phyloP scores from a whole-genome alignment of 257 asterid genomes.

The Scutellaria barbata region DNA sequence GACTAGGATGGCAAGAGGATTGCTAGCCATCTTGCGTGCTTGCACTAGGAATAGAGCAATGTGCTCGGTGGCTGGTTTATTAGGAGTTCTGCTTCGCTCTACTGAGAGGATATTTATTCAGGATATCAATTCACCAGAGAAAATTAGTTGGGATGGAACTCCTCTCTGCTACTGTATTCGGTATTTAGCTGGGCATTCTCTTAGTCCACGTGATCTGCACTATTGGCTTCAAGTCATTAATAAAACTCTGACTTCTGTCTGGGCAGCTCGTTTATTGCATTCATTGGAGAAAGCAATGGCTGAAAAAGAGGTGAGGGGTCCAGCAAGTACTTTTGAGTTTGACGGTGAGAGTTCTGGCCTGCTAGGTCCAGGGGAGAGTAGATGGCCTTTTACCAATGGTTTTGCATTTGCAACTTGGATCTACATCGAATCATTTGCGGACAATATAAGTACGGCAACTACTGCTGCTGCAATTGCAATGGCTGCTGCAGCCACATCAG shows the following conservation, averaged over 20 bases:
- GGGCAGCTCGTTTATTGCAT: constrained; percentile 81
- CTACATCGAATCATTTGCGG: constrained; percentile 96
- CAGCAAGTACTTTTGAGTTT: constrained; percentile 91
- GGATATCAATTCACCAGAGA: constrained; percentile 56
- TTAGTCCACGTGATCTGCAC: constrained; percentile 77
- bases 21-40: constrained; percentile 95
- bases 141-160: constrained; percentile 79
- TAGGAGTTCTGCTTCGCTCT: constrained; percentile 73
- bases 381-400: constrained; percentile 96
- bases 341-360: constrained; percentile 99
- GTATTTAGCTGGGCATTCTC: constrained; percentile 92
- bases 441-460: constrained; percentile 93
- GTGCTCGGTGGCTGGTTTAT: constrained; percentile 92
- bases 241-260: constrained; percentile 63
- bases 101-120: constrained; percentile 77
- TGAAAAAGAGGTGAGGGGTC: constrained; percentile 94
- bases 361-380: constrained; percentile 96
- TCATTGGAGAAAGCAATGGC: constrained; percentile 95
- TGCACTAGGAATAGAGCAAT: constrained; percentile 95
- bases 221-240: constrained; percentile 79
- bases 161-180: constrained; percentile 91
- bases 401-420: constrained; percentile 97
- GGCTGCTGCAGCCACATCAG: constrained; percentile 98
- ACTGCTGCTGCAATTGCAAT: constrained; percentile 99
- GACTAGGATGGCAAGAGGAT: constrained; percentile 95